Conservation (phyloP, 2,329 filamentous ascomycete species). For the Atkinsonella hypoxylon region DNA sequence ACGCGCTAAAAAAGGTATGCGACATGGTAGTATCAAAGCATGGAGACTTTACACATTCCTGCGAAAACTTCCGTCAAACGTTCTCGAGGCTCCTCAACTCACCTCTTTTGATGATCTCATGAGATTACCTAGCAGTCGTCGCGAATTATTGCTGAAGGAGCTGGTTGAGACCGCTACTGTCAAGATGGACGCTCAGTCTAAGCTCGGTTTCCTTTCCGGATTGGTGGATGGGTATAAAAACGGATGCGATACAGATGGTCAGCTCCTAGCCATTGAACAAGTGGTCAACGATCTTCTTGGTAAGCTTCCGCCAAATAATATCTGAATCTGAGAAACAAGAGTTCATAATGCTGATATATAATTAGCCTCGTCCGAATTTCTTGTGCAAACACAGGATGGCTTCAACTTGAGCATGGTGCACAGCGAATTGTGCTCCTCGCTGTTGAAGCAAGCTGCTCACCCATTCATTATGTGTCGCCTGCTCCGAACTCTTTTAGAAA, state of each 20-base stretch:
- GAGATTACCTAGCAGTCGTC: constrained; percentile 16
- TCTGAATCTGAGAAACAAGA: neutral
- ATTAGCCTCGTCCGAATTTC: constrained; percentile 19
- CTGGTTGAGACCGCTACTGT: constrained; percentile 20
- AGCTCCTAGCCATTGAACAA: constrained; percentile 31
- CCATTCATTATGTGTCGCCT: constrained; percentile 29
- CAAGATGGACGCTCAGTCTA: constrained; percentile 18
- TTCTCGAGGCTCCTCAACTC: constrained; percentile 20
- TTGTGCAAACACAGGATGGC: constrained; percentile 12
- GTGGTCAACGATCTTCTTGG: constrained; percentile 29
- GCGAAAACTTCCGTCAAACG: constrained; percentile 22
- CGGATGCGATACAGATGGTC: constrained; percentile 23
- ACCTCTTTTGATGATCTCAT: constrained; percentile 21
- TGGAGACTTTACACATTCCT: constrained; percentile 37
- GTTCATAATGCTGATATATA: constrained; percentile 8
- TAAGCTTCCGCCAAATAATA: constrained; percentile 11
- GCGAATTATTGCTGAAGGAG: constrained; percentile 21
- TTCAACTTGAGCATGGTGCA: constrained; percentile 31
- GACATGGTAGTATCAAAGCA: constrained; percentile 24
- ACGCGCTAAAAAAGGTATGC: constrained; percentile 21
- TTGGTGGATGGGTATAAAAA: constrained; percentile 22
- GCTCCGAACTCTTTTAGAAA: constrained; percentile 35
- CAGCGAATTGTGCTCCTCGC: constrained; percentile 25
- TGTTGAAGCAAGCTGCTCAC: constrained; percentile 21
- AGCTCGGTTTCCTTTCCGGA: constrained; percentile 26